Base-by-base conservation (phyloP, 306 rosid species). In the Dryas octopetala region DNA sequence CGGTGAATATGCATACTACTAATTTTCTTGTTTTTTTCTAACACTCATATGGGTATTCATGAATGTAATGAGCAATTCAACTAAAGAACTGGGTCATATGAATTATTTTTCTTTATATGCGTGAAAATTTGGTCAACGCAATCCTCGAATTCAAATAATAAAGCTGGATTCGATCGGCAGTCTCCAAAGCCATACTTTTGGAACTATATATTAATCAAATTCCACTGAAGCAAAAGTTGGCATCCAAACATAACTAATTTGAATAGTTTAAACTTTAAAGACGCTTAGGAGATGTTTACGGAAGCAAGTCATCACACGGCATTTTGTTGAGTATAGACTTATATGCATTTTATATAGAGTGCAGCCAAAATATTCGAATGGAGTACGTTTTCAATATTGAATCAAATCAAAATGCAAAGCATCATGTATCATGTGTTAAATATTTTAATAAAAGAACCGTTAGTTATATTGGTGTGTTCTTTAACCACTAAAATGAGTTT, bases 241-340 rank as follows among this genome's bases (percentile, higher is more conserved):
- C 62, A 32, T 38, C 19, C 32, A 64, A 53, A 38, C 47, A 38
- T 3, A 32, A 13, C 46, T 14, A 32, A 62, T 6, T 5, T 14
- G 5, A 59, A 19, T 59, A 59, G 6, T 62, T 62, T 23, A 23
- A 0, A 9, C 9, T 62, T 62, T 38, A 62, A 14, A 32, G 13
- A 61, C 16, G 17, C 58, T 53, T 6, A 53, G 7, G 19, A 62
- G 66, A 62, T 16, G 64, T 14, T 70, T 57, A 54, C 54, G 13
- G 10, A 70, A 70, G 57, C 74, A 70, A 52, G 17, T 17, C 63
- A 40, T 70, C 64, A 17, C 63, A 11, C 74, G 26, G 10, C 59
- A n/a, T 38, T 38, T 11, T 9, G 45, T 57, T 58, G 10, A 23
- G 44, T 38, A n/a, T 6, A 41, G 44, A 71, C 66, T 43, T 71